Conservation (phyloP, 257 asterid species). For the Vinca minor region DNA sequence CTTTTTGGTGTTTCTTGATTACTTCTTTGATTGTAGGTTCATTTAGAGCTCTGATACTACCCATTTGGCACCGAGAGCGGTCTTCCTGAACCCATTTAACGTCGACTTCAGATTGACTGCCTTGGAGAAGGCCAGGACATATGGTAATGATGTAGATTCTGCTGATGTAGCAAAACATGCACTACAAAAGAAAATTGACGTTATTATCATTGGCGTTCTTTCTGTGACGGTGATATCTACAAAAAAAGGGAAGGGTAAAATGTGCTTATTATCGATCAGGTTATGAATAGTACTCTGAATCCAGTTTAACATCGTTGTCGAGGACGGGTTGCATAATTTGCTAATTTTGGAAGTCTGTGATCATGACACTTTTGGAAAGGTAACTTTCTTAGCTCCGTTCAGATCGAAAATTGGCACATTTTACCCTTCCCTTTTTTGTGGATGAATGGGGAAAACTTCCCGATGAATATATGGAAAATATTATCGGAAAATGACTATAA, state of each 20-base stretch:
- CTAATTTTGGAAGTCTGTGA: conserved; percentile 77
- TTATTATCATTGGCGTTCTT: conserved; percentile 75
- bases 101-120: conserved; percentile 72
- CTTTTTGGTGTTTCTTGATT: neutral
- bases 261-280: conserved; percentile 32
- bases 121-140: conserved; percentile 62
- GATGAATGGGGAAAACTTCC: too few species aligned
- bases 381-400: conserved; percentile 19
- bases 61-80: conserved; percentile 48
- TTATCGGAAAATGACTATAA: too few species aligned
- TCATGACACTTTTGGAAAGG: conserved; percentile 94
- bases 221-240: conserved; percentile 81
- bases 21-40: conserved; percentile 41
- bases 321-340: conserved; percentile 84
- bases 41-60: conserved; percentile 73
- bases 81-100: conserved; percentile 46
- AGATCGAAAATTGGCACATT: too few species aligned
- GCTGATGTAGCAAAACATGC: conserved; percentile 21
- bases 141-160: conserved; percentile 25
- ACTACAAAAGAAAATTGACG: conserved; percentile 36
- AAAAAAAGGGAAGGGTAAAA: conserved; percentile 80
- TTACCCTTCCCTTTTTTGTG: too few species aligned
- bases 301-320: conserved; percentile 87
- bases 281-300: conserved; percentile 60
- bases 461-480: too few species aligned